phyloP scores from a whole-genome alignment of 257 asterid genomes.

The Solanum lignicaule region DNA sequence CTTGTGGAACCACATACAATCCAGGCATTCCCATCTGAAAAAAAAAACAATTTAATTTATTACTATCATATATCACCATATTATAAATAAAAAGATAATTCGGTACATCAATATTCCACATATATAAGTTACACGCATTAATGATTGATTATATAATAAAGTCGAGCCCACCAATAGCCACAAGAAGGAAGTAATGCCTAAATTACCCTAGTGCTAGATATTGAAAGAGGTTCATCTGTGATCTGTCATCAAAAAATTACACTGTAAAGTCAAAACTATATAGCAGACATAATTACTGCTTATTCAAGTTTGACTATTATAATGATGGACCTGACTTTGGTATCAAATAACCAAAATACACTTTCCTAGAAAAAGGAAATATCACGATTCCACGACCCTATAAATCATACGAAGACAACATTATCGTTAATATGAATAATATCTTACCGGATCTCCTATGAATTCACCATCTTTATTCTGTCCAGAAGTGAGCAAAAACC shows the following conservation, averaged over 20 bases:
- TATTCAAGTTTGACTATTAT: not conserved
- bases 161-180: not conserved
- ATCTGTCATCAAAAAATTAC: not conserved
- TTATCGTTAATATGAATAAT: not conserved
- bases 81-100: not conserved
- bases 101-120: not conserved
- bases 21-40: constrained; percentile 40
- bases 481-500: constrained; percentile 27
- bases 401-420: not conserved
- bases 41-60: not conserved
- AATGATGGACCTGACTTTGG: not conserved
- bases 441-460: constrained; percentile 59
- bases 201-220: not conserved
- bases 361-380: not conserved
- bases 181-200: not conserved
- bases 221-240: not conserved
- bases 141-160: not conserved
- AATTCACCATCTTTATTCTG: constrained; percentile 35
- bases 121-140: not conserved
- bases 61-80: not conserved
- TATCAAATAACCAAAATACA: not conserved
- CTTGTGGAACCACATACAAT: constrained; percentile 52
- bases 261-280: not conserved
- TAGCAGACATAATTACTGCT: not conserved
- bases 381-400: not conserved